These are phyloP conservation scores for Discostella pseudostelligera DNA, from an alignment of 108 stramenopile genomes.

Conservation along the genomic window DNA sequence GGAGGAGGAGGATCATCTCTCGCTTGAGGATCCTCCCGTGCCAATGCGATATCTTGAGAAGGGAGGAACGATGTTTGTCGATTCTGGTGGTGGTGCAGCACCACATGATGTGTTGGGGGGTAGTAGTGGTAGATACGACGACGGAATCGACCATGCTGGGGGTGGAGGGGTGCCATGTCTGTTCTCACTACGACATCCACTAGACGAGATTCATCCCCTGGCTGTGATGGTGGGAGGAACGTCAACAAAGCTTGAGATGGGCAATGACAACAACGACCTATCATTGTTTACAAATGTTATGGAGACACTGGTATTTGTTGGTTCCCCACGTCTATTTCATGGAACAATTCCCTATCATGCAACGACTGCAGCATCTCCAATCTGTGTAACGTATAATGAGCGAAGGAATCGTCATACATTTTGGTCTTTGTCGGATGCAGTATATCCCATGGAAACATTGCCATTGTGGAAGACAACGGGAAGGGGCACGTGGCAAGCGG, in stretches of 20 bases:
- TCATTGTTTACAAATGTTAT: constrained; percentile 46
- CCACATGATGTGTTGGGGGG: neutral
- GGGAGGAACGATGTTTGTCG: constrained; percentile 7
- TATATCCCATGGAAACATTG: constrained; percentile 14
- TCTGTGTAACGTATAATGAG: constrained; percentile 48
- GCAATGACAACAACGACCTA: constrained; percentile 1
- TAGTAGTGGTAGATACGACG: neutral
- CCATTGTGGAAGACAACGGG: constrained; percentile 49
- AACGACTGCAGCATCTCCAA: constrained; percentile 1
- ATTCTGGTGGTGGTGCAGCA: constrained; percentile 7
- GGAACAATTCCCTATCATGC: neutral
- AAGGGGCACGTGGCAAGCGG: constrained; percentile 15
- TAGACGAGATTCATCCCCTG: constrained; percentile 72
- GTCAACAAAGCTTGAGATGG: constrained; percentile 7
- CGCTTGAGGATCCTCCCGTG: constrained; percentile 55
- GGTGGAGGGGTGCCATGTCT: constrained; percentile 50
- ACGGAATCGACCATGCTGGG: constrained; percentile 5
- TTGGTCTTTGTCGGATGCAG: constrained; percentile 31
- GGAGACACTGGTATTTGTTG: constrained; percentile 67
- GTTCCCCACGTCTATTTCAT: constrained; percentile 38
- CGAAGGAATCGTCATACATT: constrained; percentile 22
- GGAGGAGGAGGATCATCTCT: constrained; percentile 25
- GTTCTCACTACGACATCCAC: constrained; percentile 77
- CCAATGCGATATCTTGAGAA: constrained; percentile 34
- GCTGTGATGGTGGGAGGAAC: constrained; percentile 8